Evolutionary conservation across 768 basidiomycete genomes (phyloP), one percentile per base, ranked within the genome.

Genomic region (Russula griseocarnosa): DNA sequence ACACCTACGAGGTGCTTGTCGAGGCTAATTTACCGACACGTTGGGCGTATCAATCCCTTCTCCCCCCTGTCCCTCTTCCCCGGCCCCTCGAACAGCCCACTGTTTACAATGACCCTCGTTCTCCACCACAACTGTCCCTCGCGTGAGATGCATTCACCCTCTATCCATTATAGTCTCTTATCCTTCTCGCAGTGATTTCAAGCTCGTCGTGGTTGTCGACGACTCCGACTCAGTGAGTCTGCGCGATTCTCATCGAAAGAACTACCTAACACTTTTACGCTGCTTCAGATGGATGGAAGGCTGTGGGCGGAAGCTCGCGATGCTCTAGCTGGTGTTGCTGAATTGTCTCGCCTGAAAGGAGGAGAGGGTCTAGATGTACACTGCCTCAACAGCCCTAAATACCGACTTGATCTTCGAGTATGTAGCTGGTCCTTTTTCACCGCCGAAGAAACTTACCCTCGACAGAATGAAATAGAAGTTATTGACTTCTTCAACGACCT

Each of bases 311-410:
- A 71, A 58, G 70, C 79, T 1, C 66, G 77, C 30, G 78, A 77
- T 42, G 79, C 80, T 2, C 73, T 81, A 24, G 77, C 72, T 49
- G 79, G 74, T 52, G 73, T 80, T 26, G 73, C 76, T 5, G 75
- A 78, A 40, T 66, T 76, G 3, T 75, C 77, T 26, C 73, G 71
- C 32, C 65, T 71, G 42, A 75, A 77, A 55, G 77, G 74, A 16
- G 72, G 73, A 11, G 76, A 73, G 32, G 79, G 80, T 13, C 30
- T 74, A 52, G 80, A 81, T 44, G 70, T 81, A 14, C 73, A 78
- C 65, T 80, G 80, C 69, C 73, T 80, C 68, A 80, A 79, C 62
- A 53, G 58, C 13, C 66, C 69, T 4, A 13, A 34, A 8, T 59
- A 26, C 60, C 56, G 46, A 16, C 55, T 47, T n/a, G 56, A 62